Evolutionary conservation across 768 basidiomycete species (phyloP).

Genomic region (Suillus fuscotomentosus): DNA sequence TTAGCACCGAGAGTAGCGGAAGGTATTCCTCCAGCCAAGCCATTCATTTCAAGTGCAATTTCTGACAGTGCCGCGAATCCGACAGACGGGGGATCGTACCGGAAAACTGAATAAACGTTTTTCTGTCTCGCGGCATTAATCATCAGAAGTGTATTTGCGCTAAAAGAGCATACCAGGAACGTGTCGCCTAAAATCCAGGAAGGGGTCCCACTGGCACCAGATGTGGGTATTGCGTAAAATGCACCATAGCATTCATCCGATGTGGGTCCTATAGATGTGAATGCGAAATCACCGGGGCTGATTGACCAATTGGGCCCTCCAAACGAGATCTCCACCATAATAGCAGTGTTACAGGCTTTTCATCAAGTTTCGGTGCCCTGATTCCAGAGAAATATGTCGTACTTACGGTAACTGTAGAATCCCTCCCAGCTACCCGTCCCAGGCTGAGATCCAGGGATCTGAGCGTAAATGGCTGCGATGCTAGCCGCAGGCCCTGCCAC

Average conservation of each 20-base stretch:
- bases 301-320: constrained; percentile 48
- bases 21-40: constrained; percentile 18
- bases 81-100: constrained; percentile 46
- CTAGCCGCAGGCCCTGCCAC: constrained; percentile 47
- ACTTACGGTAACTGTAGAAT: constrained; percentile 46
- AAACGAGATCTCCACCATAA: constrained; percentile 42
- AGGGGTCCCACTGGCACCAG: constrained; percentile 41
- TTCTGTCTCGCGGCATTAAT: constrained; percentile 32
- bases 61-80: constrained; percentile 48
- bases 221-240: constrained; percentile 69
- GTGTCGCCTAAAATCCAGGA: constrained; percentile 91
- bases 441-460: constrained; percentile 41
- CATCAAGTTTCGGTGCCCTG: background rate
- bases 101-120: constrained; percentile 55
- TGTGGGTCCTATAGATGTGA: constrained; percentile 43
- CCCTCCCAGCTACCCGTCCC: constrained; percentile 40
- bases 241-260: constrained; percentile 71
- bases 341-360: constrained; percentile 41
- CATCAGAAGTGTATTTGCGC: background rate
- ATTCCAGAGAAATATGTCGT: constrained; percentile 5
- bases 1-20: constrained; percentile 21
- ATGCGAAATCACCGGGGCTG: constrained; percentile 47
- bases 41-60: constrained; percentile 25
- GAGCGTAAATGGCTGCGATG: constrained; percentile 42
- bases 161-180: constrained; percentile 49